Evolutionary conservation across 2,329 filamentous ascomycete species (phyloP).

Genomic region (Xylaria sp.): DNA sequence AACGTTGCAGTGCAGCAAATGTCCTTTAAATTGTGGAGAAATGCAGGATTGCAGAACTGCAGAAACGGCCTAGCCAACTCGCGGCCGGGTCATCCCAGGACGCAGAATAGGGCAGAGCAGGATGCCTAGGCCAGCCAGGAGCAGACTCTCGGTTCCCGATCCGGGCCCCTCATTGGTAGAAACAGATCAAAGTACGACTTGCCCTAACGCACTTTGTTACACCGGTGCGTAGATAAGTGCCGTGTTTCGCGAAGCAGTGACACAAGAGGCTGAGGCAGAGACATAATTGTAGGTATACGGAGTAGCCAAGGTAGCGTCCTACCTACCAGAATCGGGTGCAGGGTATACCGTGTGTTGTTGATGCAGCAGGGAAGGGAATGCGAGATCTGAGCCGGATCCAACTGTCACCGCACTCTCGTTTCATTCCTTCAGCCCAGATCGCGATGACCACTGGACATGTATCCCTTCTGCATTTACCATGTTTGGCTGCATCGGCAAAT

Average conservation of each 20-base stretch:
- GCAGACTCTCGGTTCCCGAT: not conserved
- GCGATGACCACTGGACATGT: not conserved
- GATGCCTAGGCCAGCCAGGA: not conserved
- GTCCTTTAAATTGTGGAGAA: conserved; percentile 34
- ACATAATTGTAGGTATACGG: not conserved
- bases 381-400: conserved; percentile 28
- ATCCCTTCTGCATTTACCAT: conserved; percentile 11
- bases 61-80: conserved; percentile 25
- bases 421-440: not conserved
- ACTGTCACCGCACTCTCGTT: not conserved
- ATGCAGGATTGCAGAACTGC: conserved; percentile 14
- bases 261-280: conserved; percentile 29
- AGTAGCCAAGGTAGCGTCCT: conserved; percentile 1
- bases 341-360: not conserved
- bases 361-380: conserved; percentile 17
- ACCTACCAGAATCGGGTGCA: not conserved
- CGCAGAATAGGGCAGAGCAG: not conserved
- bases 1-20: conserved; percentile 31
- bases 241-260: conserved; percentile 25
- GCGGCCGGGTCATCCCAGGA: conserved; percentile 13
- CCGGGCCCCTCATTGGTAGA: conserved; percentile 16
- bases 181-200: conserved; percentile 18
- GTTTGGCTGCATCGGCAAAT: conserved; percentile 26
- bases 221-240: conserved; percentile 24
- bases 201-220: conserved; percentile 29